Percentiles rank a stretch among this genome's conserved stretches.
These are phyloP conservation scores for Kodamaea neixiangensis DNA, from an alignment of 805 yeast species.

Conservation along the genomic window DNA sequence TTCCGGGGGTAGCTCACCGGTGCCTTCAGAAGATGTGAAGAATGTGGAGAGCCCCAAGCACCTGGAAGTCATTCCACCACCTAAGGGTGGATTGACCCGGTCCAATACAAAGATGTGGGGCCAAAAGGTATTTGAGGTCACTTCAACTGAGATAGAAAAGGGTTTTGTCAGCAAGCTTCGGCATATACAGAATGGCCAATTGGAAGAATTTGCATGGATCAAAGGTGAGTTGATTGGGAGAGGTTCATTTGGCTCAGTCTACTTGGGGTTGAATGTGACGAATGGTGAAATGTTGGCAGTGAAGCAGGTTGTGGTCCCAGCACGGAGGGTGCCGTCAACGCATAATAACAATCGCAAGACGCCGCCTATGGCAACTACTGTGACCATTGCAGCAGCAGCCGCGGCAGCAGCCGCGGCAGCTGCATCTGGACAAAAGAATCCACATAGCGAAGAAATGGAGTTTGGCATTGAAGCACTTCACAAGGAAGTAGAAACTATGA, in stretches of 20 bases:
- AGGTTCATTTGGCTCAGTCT: conserved; percentile 96
- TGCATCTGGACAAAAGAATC: conserved; percentile 8
- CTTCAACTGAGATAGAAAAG: conserved; percentile 62
- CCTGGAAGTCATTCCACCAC: neutral
- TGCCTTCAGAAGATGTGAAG: neutral
- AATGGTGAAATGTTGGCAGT: conserved; percentile 99
- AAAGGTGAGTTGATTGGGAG: conserved; percentile 95
- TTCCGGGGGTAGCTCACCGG: neutral
- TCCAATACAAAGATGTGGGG: conserved; percentile 97
- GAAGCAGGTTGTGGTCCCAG: conserved; percentile 76
- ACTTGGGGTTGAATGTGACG: conserved; percentile 86
- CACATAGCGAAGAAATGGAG: conserved; percentile 38
- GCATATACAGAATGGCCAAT: conserved; percentile 61
- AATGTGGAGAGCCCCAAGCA: conserved; percentile 1
- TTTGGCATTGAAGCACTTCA: conserved; percentile 73
- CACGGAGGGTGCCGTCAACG: neutral
- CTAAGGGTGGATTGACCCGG: conserved; percentile 53
- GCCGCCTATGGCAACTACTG: neutral
- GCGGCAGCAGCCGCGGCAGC: neutral
- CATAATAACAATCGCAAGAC: conserved; percentile 1
- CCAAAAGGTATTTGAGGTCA: conserved; percentile 85
- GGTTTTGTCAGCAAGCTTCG: conserved; percentile 68
- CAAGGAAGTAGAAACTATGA: conserved; percentile 90
- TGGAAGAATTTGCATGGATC: conserved; percentile 93
- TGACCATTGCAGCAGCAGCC: conserved; percentile 2